phyloP scores from a whole-genome alignment of 345 rosid genomes.

The Populus tremula region DNA sequence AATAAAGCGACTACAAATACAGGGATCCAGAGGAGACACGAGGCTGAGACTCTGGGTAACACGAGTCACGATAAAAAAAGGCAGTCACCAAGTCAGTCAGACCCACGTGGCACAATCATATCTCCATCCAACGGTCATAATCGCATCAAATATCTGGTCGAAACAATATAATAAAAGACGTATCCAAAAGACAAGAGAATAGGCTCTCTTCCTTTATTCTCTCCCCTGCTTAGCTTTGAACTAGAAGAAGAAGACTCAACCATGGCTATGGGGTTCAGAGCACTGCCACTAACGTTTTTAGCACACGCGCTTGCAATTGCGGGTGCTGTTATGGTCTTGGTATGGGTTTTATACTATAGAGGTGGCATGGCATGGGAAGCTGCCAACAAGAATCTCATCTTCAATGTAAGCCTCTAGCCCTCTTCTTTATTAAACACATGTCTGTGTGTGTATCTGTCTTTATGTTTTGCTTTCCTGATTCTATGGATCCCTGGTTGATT shows the following conservation, averaged over 20 bases:
- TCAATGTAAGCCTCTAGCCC: conserved; percentile 52
- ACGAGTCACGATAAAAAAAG: no score
- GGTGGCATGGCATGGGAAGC: conserved; percentile 97
- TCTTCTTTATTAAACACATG: not conserved
- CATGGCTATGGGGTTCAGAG: conserved; percentile 52
- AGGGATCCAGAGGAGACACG: not conserved
- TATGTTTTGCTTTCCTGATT: not conserved
- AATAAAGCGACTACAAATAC: no score
- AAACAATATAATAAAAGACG: not conserved
- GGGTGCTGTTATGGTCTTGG: conserved; percentile 62
- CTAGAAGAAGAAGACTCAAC: not conserved
- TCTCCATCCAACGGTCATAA: conserved; percentile 13
- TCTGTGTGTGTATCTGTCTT: not conserved
- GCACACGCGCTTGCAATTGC: conserved; percentile 60
- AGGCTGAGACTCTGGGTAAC: not conserved
- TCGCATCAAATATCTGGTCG: not conserved
- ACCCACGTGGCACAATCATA: conserved; percentile 15
- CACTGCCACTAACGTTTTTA: conserved; percentile 54
- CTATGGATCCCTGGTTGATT: not conserved
- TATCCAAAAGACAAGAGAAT: not conserved
- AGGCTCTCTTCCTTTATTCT: not conserved
- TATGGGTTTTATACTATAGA: conserved; percentile 70
- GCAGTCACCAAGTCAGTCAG: not conserved
- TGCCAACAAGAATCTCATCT: conserved; percentile 78
- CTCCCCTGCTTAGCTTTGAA: not conserved